Percentiles rank a stretch among this genome's conserved stretches.
phyloP scores from a whole-genome alignment of 352 stramenopile genomes.

The Phytopythium oedochilum region DNA sequence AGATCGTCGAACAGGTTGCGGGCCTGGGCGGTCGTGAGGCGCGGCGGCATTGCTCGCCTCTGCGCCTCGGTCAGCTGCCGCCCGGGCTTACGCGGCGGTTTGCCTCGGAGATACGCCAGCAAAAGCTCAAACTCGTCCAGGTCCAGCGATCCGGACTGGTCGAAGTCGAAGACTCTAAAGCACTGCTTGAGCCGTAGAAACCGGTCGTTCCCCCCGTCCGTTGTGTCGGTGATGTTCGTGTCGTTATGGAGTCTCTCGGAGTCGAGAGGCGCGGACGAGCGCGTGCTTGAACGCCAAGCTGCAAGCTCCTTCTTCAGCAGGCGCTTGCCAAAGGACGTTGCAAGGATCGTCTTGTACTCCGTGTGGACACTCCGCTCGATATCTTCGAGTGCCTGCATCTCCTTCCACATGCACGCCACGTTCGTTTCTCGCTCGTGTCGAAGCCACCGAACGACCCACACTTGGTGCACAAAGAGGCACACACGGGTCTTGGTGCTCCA shows the following conservation, averaged over 20 bases:
- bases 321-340: slow-evolving; percentile 21
- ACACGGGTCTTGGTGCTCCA: slow-evolving; percentile 43
- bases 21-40: slow-evolving; percentile 25
- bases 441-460: slow-evolving; percentile 34
- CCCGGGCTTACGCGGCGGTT: slow-evolving; percentile 3
- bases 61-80: neutral
- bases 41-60: slow-evolving; percentile 5
- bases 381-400: slow-evolving; percentile 18
- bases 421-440: slow-evolving; percentile 22
- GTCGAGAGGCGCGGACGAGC: neutral
- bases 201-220: neutral
- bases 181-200: slow-evolving; percentile 29
- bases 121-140: slow-evolving; percentile 48
- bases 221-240: neutral
- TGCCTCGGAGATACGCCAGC: slow-evolving; percentile 35
- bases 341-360: slow-evolving; percentile 27
- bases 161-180: slow-evolving; percentile 43
- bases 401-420: slow-evolving; percentile 14
- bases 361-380: slow-evolving; percentile 15
- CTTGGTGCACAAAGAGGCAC: slow-evolving; percentile 33
- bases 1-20: slow-evolving; percentile 36
- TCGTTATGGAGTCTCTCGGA: no score
- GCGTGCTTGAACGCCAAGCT: slow-evolving; percentile 16
- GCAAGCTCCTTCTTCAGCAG: slow-evolving; percentile 32
- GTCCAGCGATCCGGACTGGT: slow-evolving; percentile 37